These are phyloP conservation scores for Fraxinus sp. DNA, from an alignment of 305 asterid genomes.

Conservation along the genomic window DNA sequence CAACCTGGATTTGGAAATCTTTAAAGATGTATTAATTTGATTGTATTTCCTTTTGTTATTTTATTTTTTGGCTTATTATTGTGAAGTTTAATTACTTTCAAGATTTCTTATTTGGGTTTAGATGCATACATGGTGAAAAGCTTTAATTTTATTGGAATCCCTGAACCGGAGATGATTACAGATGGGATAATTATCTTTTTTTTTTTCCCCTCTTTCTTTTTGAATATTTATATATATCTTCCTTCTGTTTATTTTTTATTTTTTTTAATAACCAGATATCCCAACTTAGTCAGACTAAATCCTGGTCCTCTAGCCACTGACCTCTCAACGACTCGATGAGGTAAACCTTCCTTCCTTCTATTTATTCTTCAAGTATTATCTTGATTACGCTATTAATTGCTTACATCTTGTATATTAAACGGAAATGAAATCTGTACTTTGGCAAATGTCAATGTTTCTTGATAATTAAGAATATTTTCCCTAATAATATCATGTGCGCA, in stretches of 20 bases:
- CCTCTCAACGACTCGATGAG: too few species aligned
- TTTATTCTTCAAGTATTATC: background rate
- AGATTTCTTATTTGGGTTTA: background rate
- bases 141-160: background rate
- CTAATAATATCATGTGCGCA: background rate
- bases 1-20: background rate
- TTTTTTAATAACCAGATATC: too few species aligned
- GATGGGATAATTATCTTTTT: background rate
- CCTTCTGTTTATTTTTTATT: background rate
- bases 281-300: too few species aligned
- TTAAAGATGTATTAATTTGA: background rate
- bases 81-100: background rate
- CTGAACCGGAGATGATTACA: background rate
- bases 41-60: background rate
- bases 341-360: too few species aligned
- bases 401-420: background rate
- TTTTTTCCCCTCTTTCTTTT: too few species aligned
- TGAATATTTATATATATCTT: background rate
- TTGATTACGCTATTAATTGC: background rate
- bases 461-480: background rate
- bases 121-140: background rate
- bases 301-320: too few species aligned
- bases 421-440: background rate
- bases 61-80: background rate
- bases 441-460: conserved; percentile 2